Evolutionary conservation across 495 filamentous ascomycete species (phyloP).

Genomic region (Aspergillus leporis): DNA sequence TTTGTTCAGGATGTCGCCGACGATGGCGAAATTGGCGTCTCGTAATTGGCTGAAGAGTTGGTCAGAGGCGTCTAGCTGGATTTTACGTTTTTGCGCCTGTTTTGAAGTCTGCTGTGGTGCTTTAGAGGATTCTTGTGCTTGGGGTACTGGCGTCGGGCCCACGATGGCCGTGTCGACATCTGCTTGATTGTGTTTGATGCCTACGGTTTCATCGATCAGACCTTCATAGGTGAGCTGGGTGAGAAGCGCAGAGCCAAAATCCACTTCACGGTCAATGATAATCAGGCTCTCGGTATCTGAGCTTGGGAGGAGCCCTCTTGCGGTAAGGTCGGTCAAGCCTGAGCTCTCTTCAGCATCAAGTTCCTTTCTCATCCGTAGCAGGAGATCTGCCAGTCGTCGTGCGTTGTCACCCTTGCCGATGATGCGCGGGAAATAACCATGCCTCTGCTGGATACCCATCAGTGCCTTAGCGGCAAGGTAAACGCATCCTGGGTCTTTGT

Average conservation of each 20-base stretch:
- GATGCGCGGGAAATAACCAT: slow-evolving; percentile 93
- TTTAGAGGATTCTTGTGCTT: slow-evolving; percentile 54
- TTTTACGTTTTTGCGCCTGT: slow-evolving; percentile 79
- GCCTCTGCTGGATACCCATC: slow-evolving; percentile 88
- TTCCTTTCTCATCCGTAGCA: slow-evolving; percentile 93
- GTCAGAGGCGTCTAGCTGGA: slow-evolving; percentile 86
- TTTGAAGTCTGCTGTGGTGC: slow-evolving; percentile 52
- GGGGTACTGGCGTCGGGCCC: slow-evolving; percentile 63
- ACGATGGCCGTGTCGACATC: slow-evolving; percentile 93
- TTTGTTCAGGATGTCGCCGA: slow-evolving; percentile 84
- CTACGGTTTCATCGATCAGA: slow-evolving; percentile 90
- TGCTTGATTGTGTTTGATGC: slow-evolving; percentile 82
- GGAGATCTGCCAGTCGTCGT: slow-evolving; percentile 79
- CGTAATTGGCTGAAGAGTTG: slow-evolving; percentile 85
- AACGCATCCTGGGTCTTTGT: slow-evolving; percentile 86
- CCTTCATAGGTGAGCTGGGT: slow-evolving; percentile 98
- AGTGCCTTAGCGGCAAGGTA: slow-evolving; percentile 89
- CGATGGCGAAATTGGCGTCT: slow-evolving; percentile 93
- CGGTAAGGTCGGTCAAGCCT: slow-evolving; percentile 53
- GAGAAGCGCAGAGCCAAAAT: slow-evolving; percentile 85
- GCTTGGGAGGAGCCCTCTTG: slow-evolving; percentile 77
- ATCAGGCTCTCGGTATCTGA: slow-evolving; percentile 84
- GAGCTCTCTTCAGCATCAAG: slow-evolving; percentile 76
- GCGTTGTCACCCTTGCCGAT: slow-evolving; percentile 96
- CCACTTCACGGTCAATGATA: slow-evolving; percentile 92